Conservation (phyloP, 441 rosid genomes). For the Cnidoscolus chayamansa region DNA sequence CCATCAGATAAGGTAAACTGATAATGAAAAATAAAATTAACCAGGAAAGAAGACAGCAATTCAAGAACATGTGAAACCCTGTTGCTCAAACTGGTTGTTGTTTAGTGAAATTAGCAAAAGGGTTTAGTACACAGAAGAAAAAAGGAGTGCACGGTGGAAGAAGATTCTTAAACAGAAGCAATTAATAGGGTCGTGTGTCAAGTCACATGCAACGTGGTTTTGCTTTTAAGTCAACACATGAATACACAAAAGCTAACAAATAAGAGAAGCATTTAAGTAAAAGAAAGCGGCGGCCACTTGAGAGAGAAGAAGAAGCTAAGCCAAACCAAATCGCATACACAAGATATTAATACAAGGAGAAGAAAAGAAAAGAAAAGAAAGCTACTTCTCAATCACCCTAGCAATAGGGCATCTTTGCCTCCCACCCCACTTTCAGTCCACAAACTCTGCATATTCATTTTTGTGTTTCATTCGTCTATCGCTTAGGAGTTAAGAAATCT, state of each 20-base stretch:
- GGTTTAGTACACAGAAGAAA: too few relatives aligned
- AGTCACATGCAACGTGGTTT: constrained; percentile 4
- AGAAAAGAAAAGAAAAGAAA: background rate
- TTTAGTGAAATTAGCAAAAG: background rate
- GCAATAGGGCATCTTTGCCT: too few relatives aligned
- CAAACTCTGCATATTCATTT: background rate
- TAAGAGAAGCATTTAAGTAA: constrained; percentile 15
- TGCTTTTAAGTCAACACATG: constrained; percentile 15
- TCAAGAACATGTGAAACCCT: too few relatives aligned
- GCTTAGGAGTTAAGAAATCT: too few relatives aligned
- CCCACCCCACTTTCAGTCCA: too few relatives aligned
- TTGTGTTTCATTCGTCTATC: too few relatives aligned
- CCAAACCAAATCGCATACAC: too few relatives aligned
- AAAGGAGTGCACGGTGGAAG: background rate
- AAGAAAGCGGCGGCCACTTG: constrained; percentile 28
- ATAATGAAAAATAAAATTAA: too few relatives aligned
- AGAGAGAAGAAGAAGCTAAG: background rate
- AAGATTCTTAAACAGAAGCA: background rate
- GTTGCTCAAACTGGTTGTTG: background rate
- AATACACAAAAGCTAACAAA: background rate
- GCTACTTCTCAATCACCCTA: background rate
- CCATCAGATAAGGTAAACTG: background rate
- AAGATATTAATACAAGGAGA: too few relatives aligned
- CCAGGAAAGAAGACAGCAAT: too few relatives aligned
- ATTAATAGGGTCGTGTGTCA: background rate